Conservation (phyloP, 1,284 basidiomycete species). For the Meripilus lineatus region DNA sequence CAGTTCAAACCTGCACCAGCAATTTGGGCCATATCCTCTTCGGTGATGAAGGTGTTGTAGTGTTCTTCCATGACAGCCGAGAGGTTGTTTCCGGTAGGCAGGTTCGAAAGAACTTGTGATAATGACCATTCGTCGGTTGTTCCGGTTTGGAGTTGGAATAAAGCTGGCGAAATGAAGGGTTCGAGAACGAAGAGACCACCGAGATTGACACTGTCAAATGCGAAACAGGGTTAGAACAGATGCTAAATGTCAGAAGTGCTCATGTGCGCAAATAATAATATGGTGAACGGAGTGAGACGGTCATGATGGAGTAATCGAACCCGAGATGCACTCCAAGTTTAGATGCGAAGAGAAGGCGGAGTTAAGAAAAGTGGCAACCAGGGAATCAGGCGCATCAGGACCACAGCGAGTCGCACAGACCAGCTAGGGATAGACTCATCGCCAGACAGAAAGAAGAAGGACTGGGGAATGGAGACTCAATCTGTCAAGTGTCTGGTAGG, state of each 20-base stretch:
- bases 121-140: conserved; percentile 61
- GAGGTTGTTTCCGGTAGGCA: conserved; percentile 42
- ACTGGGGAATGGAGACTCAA: too few relatives aligned
- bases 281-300: not conserved
- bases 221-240: not conserved
- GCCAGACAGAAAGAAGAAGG: too few relatives aligned
- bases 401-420: too few relatives aligned
- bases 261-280: not conserved
- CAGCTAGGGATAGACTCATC: too few relatives aligned
- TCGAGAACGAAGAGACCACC: conserved; percentile 73
- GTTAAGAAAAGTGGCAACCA: too few relatives aligned
- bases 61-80: conserved; percentile 36
- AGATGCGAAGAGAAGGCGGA: not conserved
- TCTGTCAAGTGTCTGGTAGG: too few relatives aligned
- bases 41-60: conserved; percentile 50
- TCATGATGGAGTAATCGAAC: conserved; percentile 15
- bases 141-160: conserved; percentile 67
- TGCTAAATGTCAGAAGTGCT: not conserved
- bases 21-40: conserved; percentile 30
- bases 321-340: too few relatives aligned
- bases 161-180: conserved; percentile 76
- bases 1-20: conserved; percentile 64
- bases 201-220: conserved; percentile 48
- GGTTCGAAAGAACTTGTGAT: conserved; percentile 30
- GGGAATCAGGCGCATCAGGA: too few relatives aligned